A percentile compares a stretch with the other conserved stretches of the same genome.
Conservation (phyloP, 2,329 filamentous ascomycete species). For the Colletotrichum spinosum region DNA sequence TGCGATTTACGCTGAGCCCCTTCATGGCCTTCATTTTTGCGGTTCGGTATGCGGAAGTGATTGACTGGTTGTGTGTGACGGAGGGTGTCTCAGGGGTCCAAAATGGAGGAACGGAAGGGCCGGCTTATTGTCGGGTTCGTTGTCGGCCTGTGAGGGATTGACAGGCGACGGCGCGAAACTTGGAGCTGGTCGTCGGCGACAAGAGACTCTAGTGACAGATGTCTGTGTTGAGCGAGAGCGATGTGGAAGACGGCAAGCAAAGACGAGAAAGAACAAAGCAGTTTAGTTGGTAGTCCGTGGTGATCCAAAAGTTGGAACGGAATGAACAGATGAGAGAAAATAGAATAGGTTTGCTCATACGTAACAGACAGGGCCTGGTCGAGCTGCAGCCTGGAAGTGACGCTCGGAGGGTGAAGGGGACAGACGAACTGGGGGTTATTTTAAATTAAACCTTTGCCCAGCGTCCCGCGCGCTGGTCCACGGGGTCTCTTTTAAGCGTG, state of each 20-base stretch:
- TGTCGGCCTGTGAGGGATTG: no score
- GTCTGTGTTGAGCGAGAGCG: neutral
- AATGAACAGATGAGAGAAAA: neutral
- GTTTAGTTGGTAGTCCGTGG: slow-evolving; percentile 7
- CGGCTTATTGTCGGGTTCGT: neutral
- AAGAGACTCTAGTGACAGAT: slow-evolving; percentile 2
- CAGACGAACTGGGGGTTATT: slow-evolving; percentile 36
- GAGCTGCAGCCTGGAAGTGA: slow-evolving; percentile 36
- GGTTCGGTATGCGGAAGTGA: slow-evolving; percentile 1
- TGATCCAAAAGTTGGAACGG: no score
- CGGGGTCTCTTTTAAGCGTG: slow-evolving; percentile 22
- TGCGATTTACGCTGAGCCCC: slow-evolving; percentile 66
- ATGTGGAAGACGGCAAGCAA: no score
- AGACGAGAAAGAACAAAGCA: no score
- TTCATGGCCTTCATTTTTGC: slow-evolving; percentile 59
- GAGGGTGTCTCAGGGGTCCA: neutral
- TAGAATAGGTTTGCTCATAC: slow-evolving; percentile 14
- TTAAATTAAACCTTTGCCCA: slow-evolving; percentile 33
- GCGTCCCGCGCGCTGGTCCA: slow-evolving; percentile 24
- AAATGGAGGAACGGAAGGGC: slow-evolving; percentile 3
- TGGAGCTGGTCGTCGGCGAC: no score
- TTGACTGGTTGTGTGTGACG: neutral
- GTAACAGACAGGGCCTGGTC: slow-evolving; percentile 25
- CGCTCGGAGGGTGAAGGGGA: slow-evolving; percentile 33
- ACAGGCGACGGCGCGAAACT: no score